Conservation (phyloP, 2,329 filamentous ascomycete species). For the Trichoderma sp. region DNA sequence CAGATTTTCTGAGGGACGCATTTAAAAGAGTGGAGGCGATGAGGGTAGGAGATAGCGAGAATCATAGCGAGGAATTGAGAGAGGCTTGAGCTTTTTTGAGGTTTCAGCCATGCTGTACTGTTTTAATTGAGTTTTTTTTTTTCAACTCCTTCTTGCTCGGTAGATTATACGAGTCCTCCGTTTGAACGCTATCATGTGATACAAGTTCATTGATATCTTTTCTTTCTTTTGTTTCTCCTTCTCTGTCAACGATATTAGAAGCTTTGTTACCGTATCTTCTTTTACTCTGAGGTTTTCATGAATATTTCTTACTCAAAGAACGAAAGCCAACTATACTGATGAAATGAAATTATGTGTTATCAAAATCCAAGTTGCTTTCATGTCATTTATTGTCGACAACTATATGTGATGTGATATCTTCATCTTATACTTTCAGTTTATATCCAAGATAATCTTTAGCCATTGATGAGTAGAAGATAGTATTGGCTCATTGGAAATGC, state of each 20-base stretch:
- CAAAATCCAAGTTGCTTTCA: background rate
- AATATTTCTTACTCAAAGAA: background rate
- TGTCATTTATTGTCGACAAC: background rate
- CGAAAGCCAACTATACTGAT: background rate
- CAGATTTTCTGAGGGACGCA: background rate
- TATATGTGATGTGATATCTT: background rate
- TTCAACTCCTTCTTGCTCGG: background rate
- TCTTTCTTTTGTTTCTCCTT: background rate
- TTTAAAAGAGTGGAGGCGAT: background rate
- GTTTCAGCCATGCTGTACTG: background rate
- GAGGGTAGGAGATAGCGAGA: background rate
- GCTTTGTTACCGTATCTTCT: background rate
- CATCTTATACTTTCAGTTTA: background rate
- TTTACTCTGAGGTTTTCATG: background rate
- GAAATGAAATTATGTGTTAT: background rate
- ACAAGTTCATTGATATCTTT: background rate
- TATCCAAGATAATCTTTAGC: background rate
- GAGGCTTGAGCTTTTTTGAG: background rate
- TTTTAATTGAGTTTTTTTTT: background rate
- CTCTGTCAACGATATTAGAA: background rate
- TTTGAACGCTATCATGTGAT: background rate
- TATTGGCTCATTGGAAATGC: background rate
- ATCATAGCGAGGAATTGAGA: slow-evolving; percentile 7
- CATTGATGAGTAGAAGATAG: background rate
- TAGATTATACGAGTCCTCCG: background rate